Evolutionary conservation across 805 yeast species (phyloP), one percentile per base, ranked within the genome.

Genomic region (Ogataea sp.): DNA sequence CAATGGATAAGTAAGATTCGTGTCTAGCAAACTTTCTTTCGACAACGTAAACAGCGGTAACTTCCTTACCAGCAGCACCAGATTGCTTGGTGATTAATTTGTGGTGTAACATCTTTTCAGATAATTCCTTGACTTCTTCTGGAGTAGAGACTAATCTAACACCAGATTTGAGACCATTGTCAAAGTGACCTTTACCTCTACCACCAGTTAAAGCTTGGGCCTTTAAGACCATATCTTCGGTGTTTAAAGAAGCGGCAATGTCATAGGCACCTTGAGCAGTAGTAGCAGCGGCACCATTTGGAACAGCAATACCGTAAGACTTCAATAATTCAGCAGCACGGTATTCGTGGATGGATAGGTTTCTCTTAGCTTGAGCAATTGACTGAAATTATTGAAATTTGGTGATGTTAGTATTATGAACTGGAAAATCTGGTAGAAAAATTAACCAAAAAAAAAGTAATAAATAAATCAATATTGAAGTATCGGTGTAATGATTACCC

Each of bases 121-220:
- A 93, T 56, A 85, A 73, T 59, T 82, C 83, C 64, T 71, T 73
- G 43, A 95, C 96, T 70, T 90, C 89, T 58, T 82, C 83, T 33
- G 96, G 80, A 42, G 89, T 71, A 42, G 80, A 71, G 52, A 86
- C 85, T 66, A 93, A 73, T 69, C 87, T 83, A 56, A 93, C 96
- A 72, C 98, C 99, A 38, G 97, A 95, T 70, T 90, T 80, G 61
- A 86, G 78, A 39, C 98, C 98, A 55, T 80, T 80, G 68, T 89
- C 96, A 51, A 93, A 89, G 66, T 86, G 89, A 48, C 99, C 99
- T 67, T 93, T 93, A 68, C 99, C 99, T 69, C 99, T 82, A 60
- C 99, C 99, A 69, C 99, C 99, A 43, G 99, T 89, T 58, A 93
- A 75, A 36, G 96, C 97, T 71, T 93, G 99, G 45, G 98, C 98